Percentiles rank a stretch among this genome's conserved stretches.
Evolutionary conservation across 805 yeast genomes (phyloP).

Genomic region (Saccharomycopsis microspora): DNA sequence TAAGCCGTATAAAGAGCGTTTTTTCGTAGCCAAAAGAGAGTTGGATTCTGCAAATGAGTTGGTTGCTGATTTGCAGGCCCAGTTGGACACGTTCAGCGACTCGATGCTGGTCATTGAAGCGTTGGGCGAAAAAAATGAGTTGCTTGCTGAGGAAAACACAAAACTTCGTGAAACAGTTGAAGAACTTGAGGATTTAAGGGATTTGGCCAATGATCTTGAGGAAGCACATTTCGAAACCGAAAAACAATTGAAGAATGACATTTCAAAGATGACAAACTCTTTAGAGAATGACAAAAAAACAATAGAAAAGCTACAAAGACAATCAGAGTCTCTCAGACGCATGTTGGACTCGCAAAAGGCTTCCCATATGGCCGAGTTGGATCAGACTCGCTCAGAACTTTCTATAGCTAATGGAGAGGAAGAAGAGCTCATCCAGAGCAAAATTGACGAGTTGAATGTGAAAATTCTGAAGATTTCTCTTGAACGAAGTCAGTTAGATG

Average conservation of each 20-base stretch:
- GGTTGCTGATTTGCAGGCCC: constrained; percentile 21
- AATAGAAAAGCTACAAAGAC: constrained; percentile 5
- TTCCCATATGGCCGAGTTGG: constrained; percentile 1
- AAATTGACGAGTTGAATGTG: constrained; percentile 1
- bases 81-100: constrained; percentile 21
- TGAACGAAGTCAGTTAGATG: no score
- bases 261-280: background rate
- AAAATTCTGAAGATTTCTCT: no score
- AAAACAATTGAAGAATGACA: constrained; percentile 28
- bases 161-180: constrained; percentile 27
- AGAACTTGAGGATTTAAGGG: constrained; percentile 39
- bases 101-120: constrained; percentile 25
- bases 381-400: constrained; percentile 1
- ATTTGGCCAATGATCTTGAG: constrained; percentile 38
- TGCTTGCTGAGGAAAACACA: constrained; percentile 25
- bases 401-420: background rate
- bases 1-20: constrained; percentile 7
- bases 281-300: constrained; percentile 2
- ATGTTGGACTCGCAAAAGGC: constrained; percentile 1
- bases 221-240: constrained; percentile 32
- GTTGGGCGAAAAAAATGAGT: constrained; percentile 26
- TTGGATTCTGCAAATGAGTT: constrained; percentile 15
- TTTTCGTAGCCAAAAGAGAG: constrained; percentile 8
- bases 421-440: background rate
- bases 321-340: constrained; percentile 1